These are phyloP conservation scores for Sclerotinia glacialis DNA, from an alignment of 2,329 filamentous ascomycete species.

Conservation along the genomic window DNA sequence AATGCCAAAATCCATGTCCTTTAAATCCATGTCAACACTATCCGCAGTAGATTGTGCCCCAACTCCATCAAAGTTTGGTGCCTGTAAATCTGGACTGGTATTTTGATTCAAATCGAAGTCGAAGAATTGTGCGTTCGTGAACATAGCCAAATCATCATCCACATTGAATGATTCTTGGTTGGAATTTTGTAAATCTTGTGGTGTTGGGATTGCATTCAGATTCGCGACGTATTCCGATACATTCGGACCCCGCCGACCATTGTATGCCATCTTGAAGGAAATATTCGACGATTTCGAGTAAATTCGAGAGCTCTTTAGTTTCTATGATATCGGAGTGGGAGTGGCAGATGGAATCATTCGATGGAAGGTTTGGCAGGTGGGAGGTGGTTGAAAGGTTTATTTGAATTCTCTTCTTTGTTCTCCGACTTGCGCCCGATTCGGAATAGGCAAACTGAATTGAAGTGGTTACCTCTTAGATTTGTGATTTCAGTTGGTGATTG, in stretches of 20 bases:
- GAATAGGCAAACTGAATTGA: not conserved
- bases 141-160: constrained; percentile 72
- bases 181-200: constrained; percentile 57
- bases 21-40: constrained; percentile 25
- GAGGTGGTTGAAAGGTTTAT: not conserved
- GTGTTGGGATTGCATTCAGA: constrained; percentile 68
- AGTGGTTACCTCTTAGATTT: not conserved
- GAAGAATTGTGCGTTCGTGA: constrained; percentile 80
- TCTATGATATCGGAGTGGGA: constrained; percentile 8
- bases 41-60: constrained; percentile 20
- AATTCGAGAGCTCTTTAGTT: not conserved
- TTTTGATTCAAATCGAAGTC: constrained; percentile 69
- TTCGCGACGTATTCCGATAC: constrained; percentile 87
- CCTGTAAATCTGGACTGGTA: constrained; percentile 55
- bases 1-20: constrained; percentile 27
- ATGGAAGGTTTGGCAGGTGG: not conserved
- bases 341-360: not conserved
- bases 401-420: constrained; percentile 16
- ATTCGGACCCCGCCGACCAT: constrained; percentile 76
- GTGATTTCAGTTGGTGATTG: not conserved
- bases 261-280: constrained; percentile 66
- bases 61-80: constrained; percentile 27
- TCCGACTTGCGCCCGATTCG: constrained; percentile 15
- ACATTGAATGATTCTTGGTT: constrained; percentile 56
- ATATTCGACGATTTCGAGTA: not conserved